phyloP scores from a whole-genome alignment of 768 basidiomycete species.

The Auriculariales sp. region DNA sequence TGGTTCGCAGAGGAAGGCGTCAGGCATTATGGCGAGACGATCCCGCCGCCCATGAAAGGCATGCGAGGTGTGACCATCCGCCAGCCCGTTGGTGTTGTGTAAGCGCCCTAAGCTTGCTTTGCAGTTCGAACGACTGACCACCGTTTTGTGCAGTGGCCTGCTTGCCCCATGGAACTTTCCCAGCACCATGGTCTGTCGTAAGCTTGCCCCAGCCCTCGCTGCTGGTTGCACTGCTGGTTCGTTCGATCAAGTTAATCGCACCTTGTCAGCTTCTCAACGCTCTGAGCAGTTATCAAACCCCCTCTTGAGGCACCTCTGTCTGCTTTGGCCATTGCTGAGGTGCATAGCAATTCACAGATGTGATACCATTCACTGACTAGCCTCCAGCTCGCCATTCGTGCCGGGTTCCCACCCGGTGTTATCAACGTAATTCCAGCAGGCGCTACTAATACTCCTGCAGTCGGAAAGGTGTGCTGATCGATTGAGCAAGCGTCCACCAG shows the following conservation, averaged over 20 bases:
- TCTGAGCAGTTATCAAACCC: conserved; percentile 95
- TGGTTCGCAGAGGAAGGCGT: conserved; percentile 93
- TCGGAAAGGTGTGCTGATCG: too few species aligned
- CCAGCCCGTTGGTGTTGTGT: conserved; percentile 71
- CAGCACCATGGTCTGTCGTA: conserved; percentile 79
- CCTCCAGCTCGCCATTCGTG: conserved; percentile 58
- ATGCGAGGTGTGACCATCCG: conserved; percentile 82
- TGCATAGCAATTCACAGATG: conserved; percentile 14
- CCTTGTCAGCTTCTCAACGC: too few species aligned
- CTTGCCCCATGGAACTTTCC: conserved; percentile 91
- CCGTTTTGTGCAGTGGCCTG: conserved; percentile 37
- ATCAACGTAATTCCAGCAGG: conserved; percentile 89
- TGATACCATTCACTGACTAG: not conserved
- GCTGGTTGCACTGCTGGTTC: conserved; percentile 92
- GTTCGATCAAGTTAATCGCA: too few species aligned
- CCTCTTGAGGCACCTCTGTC: conserved; percentile 93
- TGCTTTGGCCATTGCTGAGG: conserved; percentile 81
- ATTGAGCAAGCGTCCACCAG: too few species aligned
- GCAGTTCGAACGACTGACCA: not conserved
- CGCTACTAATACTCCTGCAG: too few species aligned
- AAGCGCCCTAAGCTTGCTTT: conserved; percentile 8
- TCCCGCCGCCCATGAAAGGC: conserved; percentile 58
- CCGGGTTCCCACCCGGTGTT: conserved; percentile 91
- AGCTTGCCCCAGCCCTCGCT: conserved; percentile 76
- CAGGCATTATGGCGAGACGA: conserved; percentile 80